Percentiles rank a stretch among this genome's conserved stretches.
Evolutionary conservation across 768 basidiomycete species (phyloP).

Genomic region (Phylloporus sp.): DNA sequence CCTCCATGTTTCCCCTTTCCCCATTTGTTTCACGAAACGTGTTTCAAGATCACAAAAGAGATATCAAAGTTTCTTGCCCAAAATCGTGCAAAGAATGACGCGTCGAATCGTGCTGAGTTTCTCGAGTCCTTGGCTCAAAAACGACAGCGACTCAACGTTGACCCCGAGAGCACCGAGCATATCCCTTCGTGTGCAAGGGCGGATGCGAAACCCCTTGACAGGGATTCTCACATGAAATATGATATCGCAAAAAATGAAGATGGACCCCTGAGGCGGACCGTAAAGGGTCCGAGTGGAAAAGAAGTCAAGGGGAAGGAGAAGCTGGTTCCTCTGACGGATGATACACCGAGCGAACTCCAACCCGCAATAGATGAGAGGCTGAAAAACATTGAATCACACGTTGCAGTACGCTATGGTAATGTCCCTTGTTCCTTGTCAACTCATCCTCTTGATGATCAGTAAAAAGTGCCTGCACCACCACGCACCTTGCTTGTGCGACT

Average conservation of each 20-base stretch:
- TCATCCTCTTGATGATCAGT: slow-evolving; percentile 3
- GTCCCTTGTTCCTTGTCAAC: slow-evolving; percentile 2
- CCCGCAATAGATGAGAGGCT: slow-evolving; percentile 65
- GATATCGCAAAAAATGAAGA: slow-evolving; percentile 85
- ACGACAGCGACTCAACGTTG: slow-evolving; percentile 39
- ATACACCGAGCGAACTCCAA: slow-evolving; percentile 41
- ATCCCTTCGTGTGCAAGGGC: slow-evolving; percentile 66
- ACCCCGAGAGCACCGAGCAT: slow-evolving; percentile 30
- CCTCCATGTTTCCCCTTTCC: slow-evolving; percentile 8
- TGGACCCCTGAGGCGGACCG: slow-evolving; percentile 64
- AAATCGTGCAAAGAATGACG: slow-evolving; percentile 68
- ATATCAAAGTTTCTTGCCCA: slow-evolving; percentile 70
- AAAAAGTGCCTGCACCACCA: slow-evolving; percentile 67
- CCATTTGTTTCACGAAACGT: slow-evolving; percentile 7
- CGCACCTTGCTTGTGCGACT: slow-evolving; percentile 60
- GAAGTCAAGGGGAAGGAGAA: slow-evolving; percentile 9
- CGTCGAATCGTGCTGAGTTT: slow-evolving; percentile 76
- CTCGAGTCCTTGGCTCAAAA: slow-evolving; percentile 57
- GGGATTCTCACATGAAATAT: slow-evolving; percentile 80
- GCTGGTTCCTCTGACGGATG: slow-evolving; percentile 19
- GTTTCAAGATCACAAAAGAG: slow-evolving; percentile 56
- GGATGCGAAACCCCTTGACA: slow-evolving; percentile 65
- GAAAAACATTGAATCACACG: slow-evolving; percentile 63
- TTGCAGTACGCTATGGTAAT: slow-evolving; percentile 71
- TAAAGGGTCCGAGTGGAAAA: slow-evolving; percentile 32